A percentile compares a stretch with the other conserved stretches of the same genome.
Conservation (phyloP, 108 stramenopile species). For the Fistulifera pelliculosa region DNA sequence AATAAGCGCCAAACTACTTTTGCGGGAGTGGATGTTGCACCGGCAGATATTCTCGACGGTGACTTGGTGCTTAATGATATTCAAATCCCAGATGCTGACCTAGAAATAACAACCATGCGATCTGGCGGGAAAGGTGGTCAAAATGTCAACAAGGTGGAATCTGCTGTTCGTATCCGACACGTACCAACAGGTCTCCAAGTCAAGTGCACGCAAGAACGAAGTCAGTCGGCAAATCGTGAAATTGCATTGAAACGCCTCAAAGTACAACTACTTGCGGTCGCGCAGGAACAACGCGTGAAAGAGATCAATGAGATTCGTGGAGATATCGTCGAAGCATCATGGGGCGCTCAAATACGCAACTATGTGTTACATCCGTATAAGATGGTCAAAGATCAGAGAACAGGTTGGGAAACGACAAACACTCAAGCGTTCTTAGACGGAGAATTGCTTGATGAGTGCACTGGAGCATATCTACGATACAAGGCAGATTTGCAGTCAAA, state of each 20-base stretch:
- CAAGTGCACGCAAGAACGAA: slow-evolving; percentile 92
- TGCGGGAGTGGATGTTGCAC: slow-evolving; percentile 89
- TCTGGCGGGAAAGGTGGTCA: slow-evolving; percentile 96
- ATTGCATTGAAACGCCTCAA: slow-evolving; percentile 83
- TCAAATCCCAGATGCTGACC: slow-evolving; percentile 69
- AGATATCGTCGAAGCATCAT: slow-evolving; percentile 77
- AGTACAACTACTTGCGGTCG: slow-evolving; percentile 72
- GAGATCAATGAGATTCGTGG: slow-evolving; percentile 70
- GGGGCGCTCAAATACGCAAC: slow-evolving; percentile 96
- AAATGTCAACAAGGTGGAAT: slow-evolving; percentile 99
- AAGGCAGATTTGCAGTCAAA: slow-evolving; percentile 18
- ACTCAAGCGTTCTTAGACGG: slow-evolving; percentile 80
- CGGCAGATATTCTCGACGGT: slow-evolving; percentile 54
- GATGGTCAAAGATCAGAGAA: slow-evolving; percentile 92
- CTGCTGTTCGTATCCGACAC: slow-evolving; percentile 93
- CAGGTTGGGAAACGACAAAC: slow-evolving; percentile 79
- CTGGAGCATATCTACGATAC: slow-evolving; percentile 47
- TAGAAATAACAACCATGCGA: slow-evolving; percentile 81
- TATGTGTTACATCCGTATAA: slow-evolving; percentile 98
- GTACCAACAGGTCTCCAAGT: slow-evolving; percentile 92
- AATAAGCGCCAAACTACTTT: slow-evolving; percentile 96
- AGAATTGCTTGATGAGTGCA: slow-evolving; percentile 54
- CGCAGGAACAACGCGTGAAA: slow-evolving; percentile 54
- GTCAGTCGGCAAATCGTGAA: slow-evolving; percentile 79
- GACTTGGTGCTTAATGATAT: slow-evolving; percentile 51